Evolutionary conservation across 1,139 yeast genomes (phyloP), one percentile per base, ranked within the genome.

Genomic region (Sugiyamaella neomexicana): DNA sequence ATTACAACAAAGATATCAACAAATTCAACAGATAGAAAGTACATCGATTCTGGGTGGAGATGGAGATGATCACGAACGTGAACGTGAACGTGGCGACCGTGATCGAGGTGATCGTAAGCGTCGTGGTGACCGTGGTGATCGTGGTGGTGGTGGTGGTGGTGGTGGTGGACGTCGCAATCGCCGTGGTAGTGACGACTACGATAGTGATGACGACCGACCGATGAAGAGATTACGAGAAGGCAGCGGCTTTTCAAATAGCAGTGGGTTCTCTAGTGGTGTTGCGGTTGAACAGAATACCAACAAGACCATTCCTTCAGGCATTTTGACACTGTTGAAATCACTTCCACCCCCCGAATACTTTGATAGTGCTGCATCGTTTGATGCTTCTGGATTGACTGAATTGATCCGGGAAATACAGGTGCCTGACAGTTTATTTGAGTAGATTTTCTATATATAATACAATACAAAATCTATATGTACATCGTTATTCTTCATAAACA

Each of bases 291-390:
- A 51, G 15, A 41, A 54, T 27, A 49, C 50, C 36, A 47, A 40
- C 27, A 46, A 29, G 16, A 34, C 57, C 8, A 50, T 67, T 16
- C 68, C 70, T 2, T 50, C 59, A 3, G 62, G 62, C 7, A 59
- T 68, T 31, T 46, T 65, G 52, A 53, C 56, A 9, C 56, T 71
- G 25, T 49, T 71, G 51, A 56, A 62, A 10, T 56, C 57, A 17
- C 61, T 71, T 12, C 54, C 54, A 9, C 73, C 74, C n/a, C 67
- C 70, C 2, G 66, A 70, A 10, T 55, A 60, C 16, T 50, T 63
- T 2, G 67, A 69, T 53, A 65, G 65, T 49, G 57, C 67, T 1
- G 61, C 62, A 16, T 53, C 60, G 7, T 67, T 67, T 51, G 68
- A 67, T 49, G 56, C 68, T 6, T 53, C 52, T 25, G 60, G 61